Percentiles rank a stretch among this genome's conserved stretches.
These are phyloP conservation scores for Byssochlamys sp. DNA, from an alignment of 2,329 filamentous ascomycete genomes.

Conservation along the genomic window DNA sequence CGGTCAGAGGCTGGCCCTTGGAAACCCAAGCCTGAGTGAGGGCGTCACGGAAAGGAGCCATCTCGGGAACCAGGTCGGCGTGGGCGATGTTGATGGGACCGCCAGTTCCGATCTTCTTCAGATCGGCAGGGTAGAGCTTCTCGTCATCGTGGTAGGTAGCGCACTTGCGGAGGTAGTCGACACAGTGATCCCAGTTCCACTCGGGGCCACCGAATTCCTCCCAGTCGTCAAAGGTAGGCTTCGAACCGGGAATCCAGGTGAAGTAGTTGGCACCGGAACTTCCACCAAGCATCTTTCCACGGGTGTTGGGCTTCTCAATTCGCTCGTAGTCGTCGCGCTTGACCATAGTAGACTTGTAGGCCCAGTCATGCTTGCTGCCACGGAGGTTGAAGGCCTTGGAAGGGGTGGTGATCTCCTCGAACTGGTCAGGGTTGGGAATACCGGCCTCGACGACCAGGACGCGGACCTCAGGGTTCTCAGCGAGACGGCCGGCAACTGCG, in stretches of 20 bases:
- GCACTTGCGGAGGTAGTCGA: constrained; percentile 47
- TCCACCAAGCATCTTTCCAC: constrained; percentile 51
- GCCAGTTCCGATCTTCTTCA: constrained; percentile 40
- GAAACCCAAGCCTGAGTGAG: constrained; percentile 45
- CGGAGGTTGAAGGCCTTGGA: constrained; percentile 48
- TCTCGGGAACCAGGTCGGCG: constrained; percentile 46
- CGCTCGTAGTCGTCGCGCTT: constrained; percentile 48
- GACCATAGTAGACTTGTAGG: constrained; percentile 54
- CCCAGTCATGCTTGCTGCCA: constrained; percentile 51
- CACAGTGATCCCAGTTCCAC: constrained; percentile 49
- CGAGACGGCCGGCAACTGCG: constrained; percentile 42
- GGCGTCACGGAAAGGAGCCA: constrained; percentile 38
- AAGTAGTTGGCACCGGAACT: constrained; percentile 54
- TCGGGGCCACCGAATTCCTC: constrained; percentile 36
- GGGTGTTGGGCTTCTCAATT: constrained; percentile 54
- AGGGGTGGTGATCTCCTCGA: constrained; percentile 49
- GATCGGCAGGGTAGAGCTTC: constrained; percentile 36
- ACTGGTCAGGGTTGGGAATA: constrained; percentile 37
- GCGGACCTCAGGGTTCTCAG: constrained; percentile 40
- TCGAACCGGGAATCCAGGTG: constrained; percentile 53
- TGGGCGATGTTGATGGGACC: constrained; percentile 49
- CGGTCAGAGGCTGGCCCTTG: constrained; percentile 42
- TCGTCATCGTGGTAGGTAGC: constrained; percentile 50
- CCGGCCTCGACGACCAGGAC: constrained; percentile 30
- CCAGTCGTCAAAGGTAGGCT: constrained; percentile 48